A percentile compares a stretch with the other conserved stretches of the same genome.
Evolutionary conservation across 2,329 filamentous ascomycete genomes (phyloP).

Genomic region (Paraphoma chrysanthemicola): DNA sequence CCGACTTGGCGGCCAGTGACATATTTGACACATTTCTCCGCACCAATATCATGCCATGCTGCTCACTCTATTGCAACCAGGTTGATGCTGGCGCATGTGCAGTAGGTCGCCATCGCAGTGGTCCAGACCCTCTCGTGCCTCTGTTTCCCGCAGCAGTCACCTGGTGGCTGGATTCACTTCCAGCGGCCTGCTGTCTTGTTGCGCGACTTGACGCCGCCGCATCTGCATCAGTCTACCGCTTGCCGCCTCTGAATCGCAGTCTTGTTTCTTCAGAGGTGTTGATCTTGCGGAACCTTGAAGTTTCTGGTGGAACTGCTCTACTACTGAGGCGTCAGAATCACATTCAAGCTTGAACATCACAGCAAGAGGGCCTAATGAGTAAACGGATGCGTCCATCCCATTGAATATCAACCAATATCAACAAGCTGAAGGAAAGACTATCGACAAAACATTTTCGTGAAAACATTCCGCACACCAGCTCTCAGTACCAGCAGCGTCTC

Average conservation of each 20-base stretch:
- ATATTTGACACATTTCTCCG: not conserved
- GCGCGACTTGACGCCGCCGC: too few species aligned
- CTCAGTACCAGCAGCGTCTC: constrained; percentile 4
- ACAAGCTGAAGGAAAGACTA: not conserved
- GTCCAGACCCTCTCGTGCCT: not conserved
- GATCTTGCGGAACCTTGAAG: too few species aligned
- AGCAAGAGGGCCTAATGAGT: not conserved
- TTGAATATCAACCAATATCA: not conserved
- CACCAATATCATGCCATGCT: not conserved
- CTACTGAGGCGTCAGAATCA: not conserved
- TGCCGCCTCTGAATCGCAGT: not conserved
- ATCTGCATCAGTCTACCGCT: too few species aligned
- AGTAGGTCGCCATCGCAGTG: not conserved
- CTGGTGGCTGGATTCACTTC: not conserved
- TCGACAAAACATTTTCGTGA: not conserved
- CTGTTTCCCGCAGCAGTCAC: not conserved
- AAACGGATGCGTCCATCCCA: constrained; percentile 7
- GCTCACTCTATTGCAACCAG: not conserved
- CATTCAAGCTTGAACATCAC: not conserved
- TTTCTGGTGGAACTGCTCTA: too few species aligned
- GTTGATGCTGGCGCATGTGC: not conserved
- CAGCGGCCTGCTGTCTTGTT: too few species aligned
- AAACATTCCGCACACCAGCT: not conserved
- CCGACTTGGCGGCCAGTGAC: not conserved
- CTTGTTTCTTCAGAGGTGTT: not conserved